phyloP scores from a whole-genome alignment of 2,329 filamentous ascomycete species.

The Cadophora malorum region DNA sequence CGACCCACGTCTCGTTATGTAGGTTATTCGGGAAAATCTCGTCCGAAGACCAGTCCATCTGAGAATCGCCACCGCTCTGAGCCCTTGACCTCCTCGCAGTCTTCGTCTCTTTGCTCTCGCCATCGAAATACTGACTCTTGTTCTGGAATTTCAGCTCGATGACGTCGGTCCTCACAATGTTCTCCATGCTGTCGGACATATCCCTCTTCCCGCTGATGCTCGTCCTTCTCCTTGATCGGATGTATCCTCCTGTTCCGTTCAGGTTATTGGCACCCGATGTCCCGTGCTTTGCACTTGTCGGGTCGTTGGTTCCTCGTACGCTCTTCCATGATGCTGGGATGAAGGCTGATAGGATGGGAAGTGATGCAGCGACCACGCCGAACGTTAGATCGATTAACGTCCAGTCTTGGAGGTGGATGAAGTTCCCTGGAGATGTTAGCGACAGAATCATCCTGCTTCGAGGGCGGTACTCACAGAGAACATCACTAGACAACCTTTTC shows the following conservation, averaged over 20 bases:
- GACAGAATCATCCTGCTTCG: too few species aligned
- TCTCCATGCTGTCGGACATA: constrained; percentile 29
- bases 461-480: constrained; percentile 27
- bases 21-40: neutral
- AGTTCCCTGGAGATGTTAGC: constrained; percentile 40
- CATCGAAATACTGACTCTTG: constrained; percentile 19
- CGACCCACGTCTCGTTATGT: neutral
- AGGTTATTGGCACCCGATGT: neutral
- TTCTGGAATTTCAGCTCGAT: constrained; percentile 30
- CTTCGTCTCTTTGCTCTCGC: neutral
- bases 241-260: constrained; percentile 11
- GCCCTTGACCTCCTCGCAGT: neutral
- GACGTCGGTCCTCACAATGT: constrained; percentile 34
- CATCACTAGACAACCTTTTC: constrained; percentile 22
- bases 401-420: constrained; percentile 44
- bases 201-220: constrained; percentile 23
- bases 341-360: constrained; percentile 46
- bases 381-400: constrained; percentile 45
- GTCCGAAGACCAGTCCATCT: neutral
- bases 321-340: constrained; percentile 29
- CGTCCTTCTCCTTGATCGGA: constrained; percentile 20
- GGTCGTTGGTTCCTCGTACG: constrained; percentile 16
- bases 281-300: neutral
- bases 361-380: constrained; percentile 45
- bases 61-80: neutral